Base-by-base conservation (phyloP, 805 yeast genomes). In the Saturnispora hagleri region DNA sequence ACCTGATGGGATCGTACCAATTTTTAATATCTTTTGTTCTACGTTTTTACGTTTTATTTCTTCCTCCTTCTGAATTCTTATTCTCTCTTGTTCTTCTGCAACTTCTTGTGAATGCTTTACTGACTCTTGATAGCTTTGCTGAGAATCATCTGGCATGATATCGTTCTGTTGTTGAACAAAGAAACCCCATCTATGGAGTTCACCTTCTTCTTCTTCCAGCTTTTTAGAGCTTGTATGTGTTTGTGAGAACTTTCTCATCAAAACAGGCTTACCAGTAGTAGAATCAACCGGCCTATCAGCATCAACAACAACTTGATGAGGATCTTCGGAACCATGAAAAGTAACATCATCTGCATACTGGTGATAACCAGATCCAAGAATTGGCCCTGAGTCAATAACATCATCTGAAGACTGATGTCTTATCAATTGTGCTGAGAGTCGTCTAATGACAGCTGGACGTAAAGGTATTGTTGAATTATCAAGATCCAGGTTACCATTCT, bases 201-300 rank as follows among this genome's bases (percentile, higher is more conserved):
- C 95, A 60, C 97, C 97, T 71, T 89, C 97, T 64, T 89, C 97
- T 55, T 82, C 82, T 63, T 89, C 96, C 65, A 86, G 88, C 56
- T 77, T 79, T 64, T 80, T 83, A 15, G 89, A 88, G 60, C 85
- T 81, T 10, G 77, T 59, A 9, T 86, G 76, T 1, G 86, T 82
- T 56, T 79, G 84, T 0, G 88, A 81, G 5, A 78, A 69, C 5
- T 82, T 79, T 57, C 84, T 73, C 67, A 81, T 75, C 55, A 84
- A 68, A 20, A 85, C 81, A 2, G 90, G 88, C 57, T 81, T 72
- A 45, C 93, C 93, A 0, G 91, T 85, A 27, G 75, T 69, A 53
- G 79, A 74, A 68, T 86, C 91, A 47, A 84, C 73, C 1, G 86
- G 80, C 10, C 76, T 73, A 43, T 76, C 74, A 1, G 82, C 74